Percentiles rank a stretch among this genome's conserved stretches.
These are phyloP conservation scores for Euphrasia confusa DNA, from an alignment of 257 asterid species.

Conservation along the genomic window DNA sequence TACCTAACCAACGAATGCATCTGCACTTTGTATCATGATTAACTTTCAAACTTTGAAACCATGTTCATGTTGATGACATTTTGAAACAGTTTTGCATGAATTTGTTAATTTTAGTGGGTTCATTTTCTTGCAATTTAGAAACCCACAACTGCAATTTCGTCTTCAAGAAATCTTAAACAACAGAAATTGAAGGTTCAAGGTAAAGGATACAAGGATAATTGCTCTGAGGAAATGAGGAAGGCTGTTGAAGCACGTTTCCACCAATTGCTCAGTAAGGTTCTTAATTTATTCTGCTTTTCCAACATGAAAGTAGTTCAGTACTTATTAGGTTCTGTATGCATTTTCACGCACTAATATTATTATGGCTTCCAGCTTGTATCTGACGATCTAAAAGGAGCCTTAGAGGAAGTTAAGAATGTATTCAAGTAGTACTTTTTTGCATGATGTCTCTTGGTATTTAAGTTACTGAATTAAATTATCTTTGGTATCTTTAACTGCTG, in stretches of 20 bases:
- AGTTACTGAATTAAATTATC: slow-evolving; percentile 7
- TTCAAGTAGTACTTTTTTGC: slow-evolving; percentile 23
- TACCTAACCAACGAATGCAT: slow-evolving; percentile 32
- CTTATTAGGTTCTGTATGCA: slow-evolving; percentile 11
- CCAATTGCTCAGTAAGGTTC: slow-evolving; percentile 75
- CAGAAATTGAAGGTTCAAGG: slow-evolving; percentile 86
- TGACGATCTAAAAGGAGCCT: slow-evolving; percentile 84
- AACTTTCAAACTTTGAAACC: slow-evolving; percentile 14
- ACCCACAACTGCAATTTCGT: slow-evolving; percentile 39
- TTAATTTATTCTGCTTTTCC: slow-evolving; percentile 20
- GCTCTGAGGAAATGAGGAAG: slow-evolving; percentile 83
- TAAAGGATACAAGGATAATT: slow-evolving; percentile 93
- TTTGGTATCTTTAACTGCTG: slow-evolving; percentile 11
- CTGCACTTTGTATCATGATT: slow-evolving; percentile 21
- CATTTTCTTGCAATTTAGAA: slow-evolving; percentile 30
- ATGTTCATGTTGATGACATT: background rate
- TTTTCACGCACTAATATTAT: slow-evolving; percentile 22
- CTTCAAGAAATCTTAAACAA: slow-evolving; percentile 62
- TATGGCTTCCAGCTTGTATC: slow-evolving; percentile 41
- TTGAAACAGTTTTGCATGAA: slow-evolving; percentile 18
- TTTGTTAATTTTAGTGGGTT: slow-evolving; percentile 21
- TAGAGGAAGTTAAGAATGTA: slow-evolving; percentile 93
- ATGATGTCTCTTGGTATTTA: background rate
- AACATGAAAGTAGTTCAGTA: slow-evolving; percentile 14
- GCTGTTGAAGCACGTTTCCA: slow-evolving; percentile 86